Conservation (phyloP, 371 early-diverging fungal species). For the Rhizopus microsporus region DNA sequence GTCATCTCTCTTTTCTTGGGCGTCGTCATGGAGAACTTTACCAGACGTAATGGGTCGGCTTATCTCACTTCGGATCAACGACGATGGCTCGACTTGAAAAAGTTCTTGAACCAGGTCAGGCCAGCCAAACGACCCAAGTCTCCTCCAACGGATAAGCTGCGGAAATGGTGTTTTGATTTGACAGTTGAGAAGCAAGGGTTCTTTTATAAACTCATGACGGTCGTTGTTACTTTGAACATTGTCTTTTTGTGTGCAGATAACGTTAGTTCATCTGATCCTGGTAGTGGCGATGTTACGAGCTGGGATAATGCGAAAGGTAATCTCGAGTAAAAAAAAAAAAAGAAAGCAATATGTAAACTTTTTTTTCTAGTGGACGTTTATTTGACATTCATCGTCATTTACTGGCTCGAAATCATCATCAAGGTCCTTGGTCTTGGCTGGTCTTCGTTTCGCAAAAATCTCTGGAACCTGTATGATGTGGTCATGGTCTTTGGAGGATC, state of each 20-base stretch:
- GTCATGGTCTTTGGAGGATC: conserved; percentile 54
- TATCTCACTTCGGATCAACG: conserved; percentile 70
- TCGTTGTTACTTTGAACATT: conserved; percentile 53
- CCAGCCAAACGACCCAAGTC: conserved; percentile 58
- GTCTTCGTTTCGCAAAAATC: conserved; percentile 55
- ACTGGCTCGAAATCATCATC: conserved; percentile 54
- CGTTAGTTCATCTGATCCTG: conserved; percentile 13
- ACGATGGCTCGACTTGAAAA: conserved; percentile 72
- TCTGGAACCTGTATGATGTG: conserved; percentile 67
- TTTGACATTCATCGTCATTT: conserved; percentile 48
- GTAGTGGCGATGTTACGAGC: conserved; percentile 20
- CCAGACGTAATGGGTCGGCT: conserved; percentile 63
- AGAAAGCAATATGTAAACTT: background rate
- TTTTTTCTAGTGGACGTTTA: conserved; percentile 45
- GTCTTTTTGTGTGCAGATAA: conserved; percentile 58
- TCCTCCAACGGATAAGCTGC: conserved; percentile 37
- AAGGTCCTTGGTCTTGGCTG: conserved; percentile 62
- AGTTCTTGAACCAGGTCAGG: conserved; percentile 58
- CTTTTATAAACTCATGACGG: conserved; percentile 54
- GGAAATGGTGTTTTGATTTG: conserved; percentile 48
- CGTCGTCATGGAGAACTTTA: conserved; percentile 70
- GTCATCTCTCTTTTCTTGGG: conserved; percentile 70
- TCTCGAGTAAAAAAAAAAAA: background rate
- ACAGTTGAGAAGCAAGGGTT: conserved; percentile 54
- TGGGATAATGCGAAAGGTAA: conserved; percentile 38